Conservation (phyloP, 306 rosid species). For the Cercis canadensis region DNA sequence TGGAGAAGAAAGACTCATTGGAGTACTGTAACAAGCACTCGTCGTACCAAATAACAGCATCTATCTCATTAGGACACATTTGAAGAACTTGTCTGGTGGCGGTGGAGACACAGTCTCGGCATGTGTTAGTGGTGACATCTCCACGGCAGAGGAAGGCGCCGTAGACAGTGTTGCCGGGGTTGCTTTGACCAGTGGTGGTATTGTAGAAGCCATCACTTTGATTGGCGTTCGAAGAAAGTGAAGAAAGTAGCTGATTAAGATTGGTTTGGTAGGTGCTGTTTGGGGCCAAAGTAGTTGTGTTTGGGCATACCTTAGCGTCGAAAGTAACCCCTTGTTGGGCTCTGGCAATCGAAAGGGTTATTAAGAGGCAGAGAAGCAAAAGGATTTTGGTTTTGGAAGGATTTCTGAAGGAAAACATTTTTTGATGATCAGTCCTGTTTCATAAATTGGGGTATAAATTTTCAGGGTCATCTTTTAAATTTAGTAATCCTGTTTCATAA, state of each 20-base stretch:
- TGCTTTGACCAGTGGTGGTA: background rate
- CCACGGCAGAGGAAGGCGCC: slow-evolving; percentile 53
- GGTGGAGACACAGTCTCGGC: slow-evolving; percentile 34
- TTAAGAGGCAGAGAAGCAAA: no score
- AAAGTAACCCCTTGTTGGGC: background rate
- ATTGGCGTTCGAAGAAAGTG: slow-evolving; percentile 39
- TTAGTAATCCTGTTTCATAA: no score
- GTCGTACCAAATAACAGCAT: slow-evolving; percentile 33
- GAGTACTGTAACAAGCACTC: slow-evolving; percentile 44
- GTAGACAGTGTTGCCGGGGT: slow-evolving; percentile 1
- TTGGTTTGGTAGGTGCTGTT: slow-evolving; percentile 42
- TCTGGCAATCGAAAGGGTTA: background rate
- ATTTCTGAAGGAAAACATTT: no score
- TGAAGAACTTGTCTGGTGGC: background rate
- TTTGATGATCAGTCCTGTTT: no score
- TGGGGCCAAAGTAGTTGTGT: slow-evolving; percentile 16
- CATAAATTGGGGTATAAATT: no score
- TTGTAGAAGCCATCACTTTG: slow-evolving; percentile 22
- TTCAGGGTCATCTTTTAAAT: background rate
- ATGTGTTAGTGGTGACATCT: background rate
- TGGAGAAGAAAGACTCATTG: slow-evolving; percentile 15
- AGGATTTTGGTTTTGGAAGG: no score
- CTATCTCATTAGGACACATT: slow-evolving; percentile 26
- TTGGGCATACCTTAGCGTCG: background rate
- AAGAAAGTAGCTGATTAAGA: slow-evolving; percentile 38